These are phyloP conservation scores for Penicillium daleae DNA, from an alignment of 495 filamentous ascomycete species.

Conservation along the genomic window DNA sequence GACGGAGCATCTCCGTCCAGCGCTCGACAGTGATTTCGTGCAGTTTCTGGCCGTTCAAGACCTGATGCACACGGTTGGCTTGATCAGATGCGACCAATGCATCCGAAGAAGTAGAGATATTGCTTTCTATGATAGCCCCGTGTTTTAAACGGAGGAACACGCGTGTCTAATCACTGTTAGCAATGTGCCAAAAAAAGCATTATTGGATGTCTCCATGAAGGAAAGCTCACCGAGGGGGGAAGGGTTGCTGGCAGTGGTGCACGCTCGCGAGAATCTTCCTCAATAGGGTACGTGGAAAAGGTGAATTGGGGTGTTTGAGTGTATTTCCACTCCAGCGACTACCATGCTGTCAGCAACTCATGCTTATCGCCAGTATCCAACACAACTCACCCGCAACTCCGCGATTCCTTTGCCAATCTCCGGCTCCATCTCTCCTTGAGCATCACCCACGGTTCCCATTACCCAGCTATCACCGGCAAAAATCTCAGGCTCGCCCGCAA, in stretches of 20 bases:
- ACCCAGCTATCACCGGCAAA: constrained; percentile 48
- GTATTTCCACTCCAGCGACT: constrained; percentile 80
- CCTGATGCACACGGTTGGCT: constrained; percentile 38
- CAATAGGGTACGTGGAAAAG: constrained; percentile 61
- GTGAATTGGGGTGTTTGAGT: constrained; percentile 85
- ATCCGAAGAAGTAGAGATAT: constrained; percentile 47
- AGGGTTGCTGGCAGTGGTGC: constrained; percentile 49
- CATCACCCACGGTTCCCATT: constrained; percentile 52
- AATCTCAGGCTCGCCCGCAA: constrained; percentile 41
- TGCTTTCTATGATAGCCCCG: constrained; percentile 48
- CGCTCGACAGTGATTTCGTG: constrained; percentile 43
- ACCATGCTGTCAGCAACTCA: constrained; percentile 9
- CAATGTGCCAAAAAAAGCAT: neutral
- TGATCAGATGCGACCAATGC: constrained; percentile 38
- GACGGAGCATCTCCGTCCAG: constrained; percentile 37
- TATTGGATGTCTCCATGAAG: neutral
- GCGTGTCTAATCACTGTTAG: constrained; percentile 33
- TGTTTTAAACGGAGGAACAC: constrained; percentile 48
- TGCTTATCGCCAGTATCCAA: constrained; percentile 8
- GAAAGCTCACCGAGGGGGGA: constrained; percentile 39
- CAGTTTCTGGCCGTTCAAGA: constrained; percentile 43
- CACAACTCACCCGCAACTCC: constrained; percentile 58
- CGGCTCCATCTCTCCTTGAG: constrained; percentile 44
- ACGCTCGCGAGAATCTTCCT: constrained; percentile 58
- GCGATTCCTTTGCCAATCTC: constrained; percentile 60